Evolutionary conservation across 139 green algal genomes (phyloP), one percentile per base, ranked within the genome.

Genomic region (Auxenochlorella pyrenoidosa): DNA sequence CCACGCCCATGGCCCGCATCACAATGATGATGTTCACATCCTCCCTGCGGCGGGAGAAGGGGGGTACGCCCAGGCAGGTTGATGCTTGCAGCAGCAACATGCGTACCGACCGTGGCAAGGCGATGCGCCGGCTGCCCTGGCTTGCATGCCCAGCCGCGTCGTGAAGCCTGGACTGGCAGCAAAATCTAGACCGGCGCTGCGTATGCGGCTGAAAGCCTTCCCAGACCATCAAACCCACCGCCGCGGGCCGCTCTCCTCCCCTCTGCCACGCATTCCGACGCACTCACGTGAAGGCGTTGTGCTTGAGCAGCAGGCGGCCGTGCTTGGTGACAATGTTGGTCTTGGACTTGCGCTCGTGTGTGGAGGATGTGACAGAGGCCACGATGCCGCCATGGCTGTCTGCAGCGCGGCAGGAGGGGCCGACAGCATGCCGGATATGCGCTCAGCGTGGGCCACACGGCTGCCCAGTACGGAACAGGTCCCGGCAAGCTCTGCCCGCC

Each of bases 301-400:
- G 96, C 75, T 94, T 93, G 43, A 99, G 92, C 90, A 95, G 96
- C 80, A 99, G 89, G 60, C 92, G 91, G 54, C 94, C 94, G 82
- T 99, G 94, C 89, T 95, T 96, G 58, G 95, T 92, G 28, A 97
- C 92, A 32, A 99, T 92, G 91, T 97, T 98, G 88, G 97, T 99
- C 93, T 99, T 99, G 80, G 94, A 97, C 91, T 99, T 99, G 87
- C 97, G 95, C 93, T 99, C 98, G 82, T 98, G 94, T 36, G 98
- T 99, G 88, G 93, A 96, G 86, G 89, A 96, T 63, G 97, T 98
- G 16, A 99, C 96, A 21, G 89, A 93, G 44, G 95, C 94, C n/a
- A 92, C 90, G 6, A 98, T 82, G 34, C n/a, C 68, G 8, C 79
- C 82, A 58, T 92, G 87, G 36, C 65, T 83, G 75, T 92, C 89